These are phyloP conservation scores for Rickenella mellea DNA, from an alignment of 768 basidiomycete genomes.

Conservation along the genomic window DNA sequence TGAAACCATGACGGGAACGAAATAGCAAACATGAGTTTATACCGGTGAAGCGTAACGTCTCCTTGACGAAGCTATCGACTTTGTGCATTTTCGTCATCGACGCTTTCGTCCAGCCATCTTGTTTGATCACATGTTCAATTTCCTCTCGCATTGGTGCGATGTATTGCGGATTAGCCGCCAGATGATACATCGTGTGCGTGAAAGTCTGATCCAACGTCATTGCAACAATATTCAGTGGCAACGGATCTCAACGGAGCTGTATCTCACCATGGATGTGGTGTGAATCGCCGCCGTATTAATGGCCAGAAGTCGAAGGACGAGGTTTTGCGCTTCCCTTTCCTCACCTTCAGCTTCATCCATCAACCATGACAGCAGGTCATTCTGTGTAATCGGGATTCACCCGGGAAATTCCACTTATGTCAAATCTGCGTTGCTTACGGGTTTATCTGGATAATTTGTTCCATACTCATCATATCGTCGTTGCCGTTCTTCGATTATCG, in stretches of 20 bases:
- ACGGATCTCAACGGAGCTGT: background rate
- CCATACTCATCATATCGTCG: conserved; percentile 19
- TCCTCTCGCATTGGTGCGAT: conserved; percentile 20
- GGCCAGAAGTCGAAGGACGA: conserved; percentile 22
- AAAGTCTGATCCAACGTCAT: conserved; percentile 13
- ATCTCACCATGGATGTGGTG: conserved; percentile 28
- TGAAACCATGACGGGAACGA: background rate
- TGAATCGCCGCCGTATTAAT: conserved; percentile 35
- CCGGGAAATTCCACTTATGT: no score
- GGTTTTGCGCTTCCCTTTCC: conserved; percentile 16
- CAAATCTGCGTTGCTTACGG: conserved; percentile 18
- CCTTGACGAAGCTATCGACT: conserved; percentile 45
- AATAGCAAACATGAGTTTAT: conserved; percentile 11
- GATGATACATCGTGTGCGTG: conserved; percentile 18
- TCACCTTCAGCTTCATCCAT: conserved; percentile 21
- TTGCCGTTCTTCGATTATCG: conserved; percentile 24
- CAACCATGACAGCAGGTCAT: conserved; percentile 30
- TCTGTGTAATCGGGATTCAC: no score
- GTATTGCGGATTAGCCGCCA: conserved; percentile 21
- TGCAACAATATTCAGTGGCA: background rate
- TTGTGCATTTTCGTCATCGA: conserved; percentile 30
- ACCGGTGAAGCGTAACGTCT: conserved; percentile 28
- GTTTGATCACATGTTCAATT: conserved; percentile 15
- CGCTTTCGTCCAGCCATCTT: conserved; percentile 30
- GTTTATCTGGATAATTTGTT: conserved; percentile 24